phyloP scores from a whole-genome alignment of 1,284 basidiomycete genomes.

The Cutaneotrichosporon cavernicola region DNA sequence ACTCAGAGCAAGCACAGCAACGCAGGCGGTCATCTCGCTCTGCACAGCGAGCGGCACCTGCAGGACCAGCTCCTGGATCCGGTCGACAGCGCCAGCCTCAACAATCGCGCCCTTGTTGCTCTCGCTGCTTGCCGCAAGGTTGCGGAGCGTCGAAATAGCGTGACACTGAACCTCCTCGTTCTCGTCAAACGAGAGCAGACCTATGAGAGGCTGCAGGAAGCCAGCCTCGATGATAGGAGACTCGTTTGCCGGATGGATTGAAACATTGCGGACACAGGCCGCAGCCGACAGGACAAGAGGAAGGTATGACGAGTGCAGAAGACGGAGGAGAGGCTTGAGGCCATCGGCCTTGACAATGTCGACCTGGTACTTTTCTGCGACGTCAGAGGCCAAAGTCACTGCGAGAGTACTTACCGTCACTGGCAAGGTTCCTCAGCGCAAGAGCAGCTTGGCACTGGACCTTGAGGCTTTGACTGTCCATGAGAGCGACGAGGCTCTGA shows the following conservation, averaged over 20 bases:
- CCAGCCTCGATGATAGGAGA: conserved; percentile 99
- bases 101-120: conserved; percentile 99
- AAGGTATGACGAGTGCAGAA: conserved; percentile 94
- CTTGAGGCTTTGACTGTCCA: conserved; percentile 97
- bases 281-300: conserved; percentile 98
- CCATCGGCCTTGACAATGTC: conserved; percentile 98
- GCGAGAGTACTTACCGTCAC: conserved; percentile 71
- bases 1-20: conserved; percentile 88
- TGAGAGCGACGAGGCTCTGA: conserved; percentile 87
- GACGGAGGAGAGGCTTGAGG: conserved; percentile 84
- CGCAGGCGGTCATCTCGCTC: conserved; percentile 99
- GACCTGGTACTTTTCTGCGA: conserved; percentile 92
- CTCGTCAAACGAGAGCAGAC: conserved; percentile 92
- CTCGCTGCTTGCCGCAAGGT: conserved; percentile 94
- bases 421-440: conserved; percentile 93
- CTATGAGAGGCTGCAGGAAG: conserved; percentile 94
- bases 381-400: not conserved
- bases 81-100: conserved; percentile 95
- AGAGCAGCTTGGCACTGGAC: conserved; percentile 99
- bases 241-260: conserved; percentile 97
- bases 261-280: conserved; percentile 98
- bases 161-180: conserved; percentile 99
- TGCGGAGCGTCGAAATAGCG: conserved; percentile 96
- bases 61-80: conserved; percentile 94
- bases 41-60: conserved; percentile 96